Percentiles rank a stretch among this genome's conserved stretches.
These are phyloP conservation scores for Botrytis cinerea DNA, from an alignment of 2,329 filamentous ascomycete genomes.

Conservation along the genomic window DNA sequence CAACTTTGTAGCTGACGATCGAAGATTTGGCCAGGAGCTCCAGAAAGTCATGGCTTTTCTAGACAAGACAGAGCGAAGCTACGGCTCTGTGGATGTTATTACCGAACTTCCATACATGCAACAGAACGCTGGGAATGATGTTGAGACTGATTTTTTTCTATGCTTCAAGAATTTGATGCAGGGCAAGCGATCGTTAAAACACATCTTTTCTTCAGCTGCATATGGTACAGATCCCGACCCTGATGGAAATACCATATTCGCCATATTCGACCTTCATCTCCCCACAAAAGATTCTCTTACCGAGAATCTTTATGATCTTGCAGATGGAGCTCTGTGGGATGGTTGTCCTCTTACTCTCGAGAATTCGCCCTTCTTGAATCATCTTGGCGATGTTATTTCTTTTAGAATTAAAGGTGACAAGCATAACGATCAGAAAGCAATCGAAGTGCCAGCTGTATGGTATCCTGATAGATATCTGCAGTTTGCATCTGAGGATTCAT, in stretches of 20 bases:
- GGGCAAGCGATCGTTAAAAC: constrained; percentile 28
- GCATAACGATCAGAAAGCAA: constrained; percentile 43
- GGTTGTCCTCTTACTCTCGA: constrained; percentile 29
- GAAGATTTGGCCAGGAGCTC: constrained; percentile 51
- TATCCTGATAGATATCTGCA: constrained; percentile 58
- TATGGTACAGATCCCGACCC: constrained; percentile 26
- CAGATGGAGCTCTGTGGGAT: constrained; percentile 40
- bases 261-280: constrained; percentile 38
- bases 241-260: constrained; percentile 34
- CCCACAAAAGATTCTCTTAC: constrained; percentile 33
- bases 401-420: constrained; percentile 49
- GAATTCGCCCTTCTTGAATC: constrained; percentile 38
- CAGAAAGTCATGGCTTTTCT: constrained; percentile 62
- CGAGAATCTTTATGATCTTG: constrained; percentile 41
- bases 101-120: constrained; percentile 38
- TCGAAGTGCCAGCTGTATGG: constrained; percentile 54
- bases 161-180: constrained; percentile 32
- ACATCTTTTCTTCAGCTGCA: constrained; percentile 38
- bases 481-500: constrained; percentile 49
- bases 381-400: constrained; percentile 52
- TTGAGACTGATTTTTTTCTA: constrained; percentile 36
- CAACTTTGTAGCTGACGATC: constrained; percentile 40
- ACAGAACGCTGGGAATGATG: constrained; percentile 38
- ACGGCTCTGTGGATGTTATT: constrained; percentile 56
- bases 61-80: constrained; percentile 60